Percentiles rank a stretch among this genome's conserved stretches.
Evolutionary conservation across 148 eudicot genomes (phyloP).

Genomic region (Beta vulgaris): DNA sequence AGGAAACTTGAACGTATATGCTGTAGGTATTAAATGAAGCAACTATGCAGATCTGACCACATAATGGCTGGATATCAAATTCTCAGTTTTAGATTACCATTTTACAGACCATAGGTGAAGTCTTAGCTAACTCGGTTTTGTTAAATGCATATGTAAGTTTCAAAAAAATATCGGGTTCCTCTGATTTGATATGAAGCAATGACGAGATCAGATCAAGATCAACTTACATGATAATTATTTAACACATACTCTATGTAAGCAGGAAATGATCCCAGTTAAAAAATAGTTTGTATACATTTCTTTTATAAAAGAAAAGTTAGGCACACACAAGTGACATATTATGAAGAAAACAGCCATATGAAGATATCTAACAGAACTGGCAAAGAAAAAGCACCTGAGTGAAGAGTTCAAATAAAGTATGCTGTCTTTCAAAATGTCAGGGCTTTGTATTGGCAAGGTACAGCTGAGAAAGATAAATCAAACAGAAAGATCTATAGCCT

Average conservation of each 20-base stretch:
- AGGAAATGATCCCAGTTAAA: too few species aligned
- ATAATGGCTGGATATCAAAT: not conserved
- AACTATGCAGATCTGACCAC: not conserved
- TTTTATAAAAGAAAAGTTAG: too few species aligned
- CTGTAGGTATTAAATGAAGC: not conserved
- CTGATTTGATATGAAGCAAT: too few species aligned
- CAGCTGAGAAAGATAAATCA: not conserved
- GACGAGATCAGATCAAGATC: too few species aligned
- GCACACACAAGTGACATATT: too few species aligned
- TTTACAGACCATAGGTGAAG: not conserved
- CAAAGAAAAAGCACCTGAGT: not conserved
- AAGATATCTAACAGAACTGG: not conserved
- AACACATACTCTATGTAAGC: too few species aligned
- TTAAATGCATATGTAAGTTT: not conserved
- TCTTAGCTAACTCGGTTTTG: not conserved
- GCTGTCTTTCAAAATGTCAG: not conserved
- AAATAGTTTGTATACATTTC: too few species aligned
- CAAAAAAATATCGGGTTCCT: too few species aligned
- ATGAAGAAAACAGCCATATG: too few species aligned
- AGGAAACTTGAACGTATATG: not conserved
- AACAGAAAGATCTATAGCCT: not conserved
- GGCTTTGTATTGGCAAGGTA: not conserved
- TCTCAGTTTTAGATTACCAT: not conserved
- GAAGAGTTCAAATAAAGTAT: not conserved
- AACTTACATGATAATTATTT: too few species aligned